Evolutionary conservation across 2,329 filamentous ascomycete genomes (phyloP).

Genomic region (Thelonectria olida): DNA sequence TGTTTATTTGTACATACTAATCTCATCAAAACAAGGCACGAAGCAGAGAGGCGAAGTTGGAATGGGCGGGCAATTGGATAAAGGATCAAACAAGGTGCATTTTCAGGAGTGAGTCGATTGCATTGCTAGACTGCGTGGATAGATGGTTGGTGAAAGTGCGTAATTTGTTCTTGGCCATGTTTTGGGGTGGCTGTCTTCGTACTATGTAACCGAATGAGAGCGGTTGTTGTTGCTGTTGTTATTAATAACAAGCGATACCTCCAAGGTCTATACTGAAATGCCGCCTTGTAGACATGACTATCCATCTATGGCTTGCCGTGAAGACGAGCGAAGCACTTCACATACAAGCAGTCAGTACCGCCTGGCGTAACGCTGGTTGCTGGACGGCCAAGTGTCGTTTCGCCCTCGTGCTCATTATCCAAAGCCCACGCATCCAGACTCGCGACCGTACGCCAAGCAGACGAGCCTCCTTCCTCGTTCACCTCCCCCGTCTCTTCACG

Average conservation of each 20-base stretch:
- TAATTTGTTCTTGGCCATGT: neutral
- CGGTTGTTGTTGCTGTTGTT: neutral
- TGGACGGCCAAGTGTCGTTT: too few relatives aligned
- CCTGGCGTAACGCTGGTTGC: too few relatives aligned
- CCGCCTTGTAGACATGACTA: too few relatives aligned
- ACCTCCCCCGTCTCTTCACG: conserved; percentile 37
- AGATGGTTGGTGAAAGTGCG: neutral
- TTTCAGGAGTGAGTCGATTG: neutral
- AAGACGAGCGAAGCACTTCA: too few relatives aligned
- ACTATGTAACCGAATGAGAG: too few relatives aligned
- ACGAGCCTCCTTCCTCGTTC: neutral
- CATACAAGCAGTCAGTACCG: too few relatives aligned
- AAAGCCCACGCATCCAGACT: too few relatives aligned
- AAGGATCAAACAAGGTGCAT: neutral
- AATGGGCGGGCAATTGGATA: conserved; percentile 2
- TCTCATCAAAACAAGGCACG: conserved; percentile 3
- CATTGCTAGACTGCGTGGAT: neutral
- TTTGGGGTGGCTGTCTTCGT: neutral
- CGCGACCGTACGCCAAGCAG: too few relatives aligned
- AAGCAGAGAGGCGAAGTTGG: neutral
- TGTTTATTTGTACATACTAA: conserved; percentile 16
- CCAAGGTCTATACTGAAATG: too few relatives aligned
- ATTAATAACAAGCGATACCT: too few relatives aligned
- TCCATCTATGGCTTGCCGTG: too few relatives aligned
- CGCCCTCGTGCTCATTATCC: too few relatives aligned